These are phyloP conservation scores for Paraleonurus japonicus DNA, from an alignment of 257 asterid species.

Conservation along the genomic window DNA sequence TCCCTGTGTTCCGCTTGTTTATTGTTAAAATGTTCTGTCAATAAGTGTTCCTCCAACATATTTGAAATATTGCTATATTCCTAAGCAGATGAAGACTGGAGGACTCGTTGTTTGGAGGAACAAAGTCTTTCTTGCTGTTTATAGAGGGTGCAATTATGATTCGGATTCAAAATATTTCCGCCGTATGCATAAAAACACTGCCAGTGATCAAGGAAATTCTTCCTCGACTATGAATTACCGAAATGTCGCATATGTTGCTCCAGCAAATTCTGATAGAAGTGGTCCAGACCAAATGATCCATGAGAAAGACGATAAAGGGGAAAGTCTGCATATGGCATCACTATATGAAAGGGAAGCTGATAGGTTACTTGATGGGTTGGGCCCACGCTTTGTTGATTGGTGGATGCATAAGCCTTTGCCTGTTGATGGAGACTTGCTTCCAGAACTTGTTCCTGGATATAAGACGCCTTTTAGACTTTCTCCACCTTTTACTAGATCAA, in stretches of 20 bases:
- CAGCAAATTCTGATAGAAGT: constrained; percentile 29
- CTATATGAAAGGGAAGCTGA: constrained; percentile 81
- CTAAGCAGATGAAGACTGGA: constrained; percentile 71
- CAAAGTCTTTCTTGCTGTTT: constrained; percentile 74
- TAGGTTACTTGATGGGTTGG: constrained; percentile 81
- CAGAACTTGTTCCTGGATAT: constrained; percentile 70
- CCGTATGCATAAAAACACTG: constrained; percentile 23
- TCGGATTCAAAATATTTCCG: constrained; percentile 20
- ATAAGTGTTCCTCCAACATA: no score
- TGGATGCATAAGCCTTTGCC: constrained; percentile 95
- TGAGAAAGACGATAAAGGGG: constrained; percentile 37
- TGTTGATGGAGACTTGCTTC: constrained; percentile 89
- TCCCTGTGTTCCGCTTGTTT: constrained; percentile 4
- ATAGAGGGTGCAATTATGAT: constrained; percentile 57
- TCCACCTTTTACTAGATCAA: constrained; percentile 65
- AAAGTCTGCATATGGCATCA: constrained; percentile 37
- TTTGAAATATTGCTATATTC: constrained; percentile 21
- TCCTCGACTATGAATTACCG: constrained; percentile 23
- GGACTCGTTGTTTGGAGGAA: constrained; percentile 77
- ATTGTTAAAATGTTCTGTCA: constrained; percentile 8
- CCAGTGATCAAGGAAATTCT: constrained; percentile 25
- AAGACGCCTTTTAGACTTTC: constrained; percentile 69
- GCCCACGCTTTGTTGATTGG: constrained; percentile 96
- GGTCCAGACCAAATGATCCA: constrained; percentile 28
- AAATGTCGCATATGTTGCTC: constrained; percentile 20